Percentiles rank a stretch among this genome's conserved stretches.
These are phyloP conservation scores for Sporothrix brasiliensis DNA, from an alignment of 2,329 filamentous ascomycete genomes.

Conservation along the genomic window DNA sequence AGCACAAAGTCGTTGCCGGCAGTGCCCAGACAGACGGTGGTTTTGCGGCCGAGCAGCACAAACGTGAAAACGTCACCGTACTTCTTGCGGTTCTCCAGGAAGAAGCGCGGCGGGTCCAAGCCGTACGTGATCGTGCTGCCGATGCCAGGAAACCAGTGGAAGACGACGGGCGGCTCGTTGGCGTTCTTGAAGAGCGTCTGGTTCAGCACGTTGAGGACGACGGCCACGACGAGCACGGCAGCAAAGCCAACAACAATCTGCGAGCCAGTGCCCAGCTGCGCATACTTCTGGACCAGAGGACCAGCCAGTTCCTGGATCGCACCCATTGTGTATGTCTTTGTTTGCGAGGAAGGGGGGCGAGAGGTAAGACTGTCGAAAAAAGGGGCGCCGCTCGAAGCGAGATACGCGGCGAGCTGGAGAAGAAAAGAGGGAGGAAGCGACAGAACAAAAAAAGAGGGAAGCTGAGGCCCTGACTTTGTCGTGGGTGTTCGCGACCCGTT, in stretches of 20 bases:
- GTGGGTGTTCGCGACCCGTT: constrained; percentile 22
- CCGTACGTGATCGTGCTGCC: constrained; percentile 93
- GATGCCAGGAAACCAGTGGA: constrained; percentile 79
- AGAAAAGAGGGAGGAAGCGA: not conserved
- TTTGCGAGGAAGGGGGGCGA: not conserved
- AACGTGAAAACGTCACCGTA: constrained; percentile 60
- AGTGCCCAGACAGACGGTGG: constrained; percentile 54
- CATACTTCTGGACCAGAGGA: constrained; percentile 56
- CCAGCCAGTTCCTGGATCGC: constrained; percentile 56
- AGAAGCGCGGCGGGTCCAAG: constrained; percentile 91
- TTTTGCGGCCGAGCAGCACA: constrained; percentile 54
- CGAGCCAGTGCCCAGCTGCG: constrained; percentile 51
- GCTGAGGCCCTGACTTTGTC: not conserved
- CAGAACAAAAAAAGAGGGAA: not conserved
- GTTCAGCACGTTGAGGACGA: constrained; percentile 76
- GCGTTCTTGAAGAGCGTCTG: constrained; percentile 82
- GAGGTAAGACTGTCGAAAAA: not conserved
- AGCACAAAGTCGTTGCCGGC: constrained; percentile 60
- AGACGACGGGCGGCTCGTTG: constrained; percentile 78
- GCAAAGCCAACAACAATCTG: constrained; percentile 53
- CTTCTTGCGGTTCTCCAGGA: constrained; percentile 69
- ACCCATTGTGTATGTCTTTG: constrained; percentile 51
- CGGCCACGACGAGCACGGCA: constrained; percentile 55
- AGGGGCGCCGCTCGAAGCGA: not conserved
- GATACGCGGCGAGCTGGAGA: not conserved